These are phyloP conservation scores for Pyrenophora seminiperda DNA, from an alignment of 2,329 filamentous ascomycete species.

Conservation along the genomic window DNA sequence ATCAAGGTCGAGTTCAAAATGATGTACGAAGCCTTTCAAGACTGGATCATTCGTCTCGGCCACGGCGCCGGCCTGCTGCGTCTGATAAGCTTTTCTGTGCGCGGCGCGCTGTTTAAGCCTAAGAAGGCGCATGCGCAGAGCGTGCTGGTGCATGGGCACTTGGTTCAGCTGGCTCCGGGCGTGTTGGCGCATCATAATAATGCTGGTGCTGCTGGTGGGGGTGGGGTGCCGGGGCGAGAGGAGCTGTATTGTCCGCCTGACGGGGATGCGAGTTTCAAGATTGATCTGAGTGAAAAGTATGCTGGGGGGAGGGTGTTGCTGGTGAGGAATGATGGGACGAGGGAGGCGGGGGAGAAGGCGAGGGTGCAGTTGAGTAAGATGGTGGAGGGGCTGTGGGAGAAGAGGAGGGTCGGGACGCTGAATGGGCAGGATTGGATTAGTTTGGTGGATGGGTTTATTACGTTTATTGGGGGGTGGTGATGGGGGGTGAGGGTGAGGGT, in stretches of 20 bases:
- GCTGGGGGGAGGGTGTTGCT: slow-evolving; percentile 38
- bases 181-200: slow-evolving; percentile 9
- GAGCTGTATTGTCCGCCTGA: slow-evolving; percentile 40
- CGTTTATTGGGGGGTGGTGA: slow-evolving; percentile 40
- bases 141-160: slow-evolving; percentile 27
- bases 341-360: slow-evolving; percentile 38
- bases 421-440: slow-evolving; percentile 44
- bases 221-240: no score
- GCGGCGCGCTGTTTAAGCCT: slow-evolving; percentile 43
- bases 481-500: no score
- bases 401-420: slow-evolving; percentile 35
- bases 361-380: slow-evolving; percentile 27
- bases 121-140: slow-evolving; percentile 31
- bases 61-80: slow-evolving; percentile 39
- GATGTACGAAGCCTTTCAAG: slow-evolving; percentile 49
- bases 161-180: slow-evolving; percentile 27
- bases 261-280: slow-evolving; percentile 46
- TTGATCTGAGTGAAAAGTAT: slow-evolving; percentile 47
- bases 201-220: no score
- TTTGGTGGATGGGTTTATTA: slow-evolving; percentile 44
- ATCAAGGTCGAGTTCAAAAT: slow-evolving; percentile 48
- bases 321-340: slow-evolving; percentile 42
- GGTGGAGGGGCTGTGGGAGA: slow-evolving; percentile 42
- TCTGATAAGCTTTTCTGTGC: slow-evolving; percentile 41
- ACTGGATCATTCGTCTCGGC: slow-evolving; percentile 47